Evolutionary conservation across 2,329 filamentous ascomycete genomes (phyloP).

Genomic region (Cercospora brassicicola): DNA sequence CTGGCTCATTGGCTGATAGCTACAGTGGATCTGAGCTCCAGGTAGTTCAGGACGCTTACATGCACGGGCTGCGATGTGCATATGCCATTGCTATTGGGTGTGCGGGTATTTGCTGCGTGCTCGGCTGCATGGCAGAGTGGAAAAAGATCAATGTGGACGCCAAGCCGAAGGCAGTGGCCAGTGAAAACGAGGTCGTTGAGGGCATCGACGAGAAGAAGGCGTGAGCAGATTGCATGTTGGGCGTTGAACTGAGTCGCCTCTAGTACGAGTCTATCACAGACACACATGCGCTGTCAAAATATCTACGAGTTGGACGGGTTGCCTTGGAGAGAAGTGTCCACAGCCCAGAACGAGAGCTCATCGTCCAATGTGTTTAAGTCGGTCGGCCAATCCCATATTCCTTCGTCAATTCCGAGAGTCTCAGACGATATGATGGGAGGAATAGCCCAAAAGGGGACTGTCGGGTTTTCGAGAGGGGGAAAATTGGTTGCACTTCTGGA

Average conservation of each 20-base stretch:
- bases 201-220: neutral
- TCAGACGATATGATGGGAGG: neutral
- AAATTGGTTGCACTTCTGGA: neutral
- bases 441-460: neutral
- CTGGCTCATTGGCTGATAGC: neutral
- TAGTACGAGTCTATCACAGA: neutral
- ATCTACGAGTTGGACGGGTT: neutral
- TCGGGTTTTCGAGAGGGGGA: neutral
- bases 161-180: neutral
- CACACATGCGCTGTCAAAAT: neutral
- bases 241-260: neutral
- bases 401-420: neutral
- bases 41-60: neutral
- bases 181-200: neutral
- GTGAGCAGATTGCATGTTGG: neutral
- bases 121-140: neutral
- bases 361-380: neutral
- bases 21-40: neutral
- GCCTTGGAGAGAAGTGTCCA: neutral
- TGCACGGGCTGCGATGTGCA: neutral
- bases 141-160: neutral
- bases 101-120: neutral
- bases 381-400: neutral
- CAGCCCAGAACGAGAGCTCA: neutral
- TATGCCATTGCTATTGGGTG: neutral